A percentile compares a stretch with the other conserved stretches of the same genome.
Evolutionary conservation across 441 rosid species (phyloP).

Genomic region (Populus hybrid): DNA sequence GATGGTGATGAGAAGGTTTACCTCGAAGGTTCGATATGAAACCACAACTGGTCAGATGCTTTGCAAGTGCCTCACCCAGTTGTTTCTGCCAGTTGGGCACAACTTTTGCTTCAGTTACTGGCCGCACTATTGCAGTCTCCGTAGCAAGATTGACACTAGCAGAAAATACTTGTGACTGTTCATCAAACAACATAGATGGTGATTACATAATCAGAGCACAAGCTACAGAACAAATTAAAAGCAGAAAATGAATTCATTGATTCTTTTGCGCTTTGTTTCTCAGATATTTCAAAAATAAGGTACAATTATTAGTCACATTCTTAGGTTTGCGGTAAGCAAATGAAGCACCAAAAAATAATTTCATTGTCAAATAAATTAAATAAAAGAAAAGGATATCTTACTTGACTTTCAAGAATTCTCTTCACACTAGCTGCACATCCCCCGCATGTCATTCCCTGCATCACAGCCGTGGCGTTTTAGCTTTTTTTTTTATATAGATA

Average conservation of each 20-base stretch:
- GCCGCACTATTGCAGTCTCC: constrained; percentile 94
- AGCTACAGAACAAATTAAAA: background rate
- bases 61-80: constrained; percentile 87
- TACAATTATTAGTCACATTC: background rate
- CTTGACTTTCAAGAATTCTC: constrained; percentile 86
- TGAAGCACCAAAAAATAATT: background rate
- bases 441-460: constrained; percentile 89
- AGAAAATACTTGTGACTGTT: constrained; percentile 82
- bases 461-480: background rate
- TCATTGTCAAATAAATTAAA: background rate
- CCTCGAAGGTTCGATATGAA: constrained; percentile 81
- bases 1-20: constrained; percentile 19
- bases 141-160: constrained; percentile 91
- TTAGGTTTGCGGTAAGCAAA: background rate
- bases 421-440: constrained; percentile 95
- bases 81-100: constrained; percentile 68
- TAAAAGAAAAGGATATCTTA: constrained; percentile 25
- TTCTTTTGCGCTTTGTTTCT: background rate
- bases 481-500: background rate
- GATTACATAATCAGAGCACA: background rate
- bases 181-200: constrained; percentile 6
- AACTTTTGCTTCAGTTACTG: constrained; percentile 66
- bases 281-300: background rate
- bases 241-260: background rate
- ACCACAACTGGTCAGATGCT: constrained; percentile 79